Evolutionary conservation across 129 eudicot genomes (phyloP).

Genomic region (Helichrysum umbraculigerum): DNA sequence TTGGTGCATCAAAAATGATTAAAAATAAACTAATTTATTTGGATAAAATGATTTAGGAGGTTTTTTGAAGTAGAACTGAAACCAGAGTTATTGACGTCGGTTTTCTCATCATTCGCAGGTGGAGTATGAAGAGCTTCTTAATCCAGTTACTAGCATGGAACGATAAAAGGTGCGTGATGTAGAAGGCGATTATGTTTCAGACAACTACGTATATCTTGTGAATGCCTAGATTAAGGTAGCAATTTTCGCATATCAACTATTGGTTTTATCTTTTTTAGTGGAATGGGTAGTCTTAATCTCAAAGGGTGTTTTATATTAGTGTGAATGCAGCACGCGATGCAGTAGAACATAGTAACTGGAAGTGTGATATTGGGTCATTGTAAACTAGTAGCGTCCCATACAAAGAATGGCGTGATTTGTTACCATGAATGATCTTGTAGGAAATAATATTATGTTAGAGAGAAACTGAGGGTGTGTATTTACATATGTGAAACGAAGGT

Average conservation of each 20-base stretch:
- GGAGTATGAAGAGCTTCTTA: slow-evolving; percentile 59
- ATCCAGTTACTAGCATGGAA: slow-evolving; percentile 56
- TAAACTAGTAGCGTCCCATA: not conserved
- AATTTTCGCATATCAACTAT: slow-evolving; percentile 10
- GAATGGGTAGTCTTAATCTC: slow-evolving; percentile 10
- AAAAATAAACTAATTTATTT: not conserved
- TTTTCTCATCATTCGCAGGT: slow-evolving; percentile 43
- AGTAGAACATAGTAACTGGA: not conserved
- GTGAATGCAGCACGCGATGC: not conserved
- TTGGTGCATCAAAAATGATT: not conserved
- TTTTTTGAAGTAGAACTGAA: not conserved
- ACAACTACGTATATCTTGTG: slow-evolving; percentile 35
- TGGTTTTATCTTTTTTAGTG: slow-evolving; percentile 9
- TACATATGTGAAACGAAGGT: not conserved
- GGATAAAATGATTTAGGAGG: not conserved
- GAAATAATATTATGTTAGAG: no score
- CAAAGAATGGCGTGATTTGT: slow-evolving; percentile 1
- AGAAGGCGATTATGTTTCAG: slow-evolving; percentile 8
- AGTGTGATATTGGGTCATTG: slow-evolving; percentile 4
- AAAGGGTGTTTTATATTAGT: slow-evolving; percentile 9
- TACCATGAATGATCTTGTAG: not conserved
- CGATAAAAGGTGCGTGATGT: slow-evolving; percentile 16
- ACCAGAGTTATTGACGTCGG: not conserved
- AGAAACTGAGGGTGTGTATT: not conserved
- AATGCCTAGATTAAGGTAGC: slow-evolving; percentile 39